Conservation (phyloP, 352 stramenopile genomes). For the Globisporangium cederbergense region DNA sequence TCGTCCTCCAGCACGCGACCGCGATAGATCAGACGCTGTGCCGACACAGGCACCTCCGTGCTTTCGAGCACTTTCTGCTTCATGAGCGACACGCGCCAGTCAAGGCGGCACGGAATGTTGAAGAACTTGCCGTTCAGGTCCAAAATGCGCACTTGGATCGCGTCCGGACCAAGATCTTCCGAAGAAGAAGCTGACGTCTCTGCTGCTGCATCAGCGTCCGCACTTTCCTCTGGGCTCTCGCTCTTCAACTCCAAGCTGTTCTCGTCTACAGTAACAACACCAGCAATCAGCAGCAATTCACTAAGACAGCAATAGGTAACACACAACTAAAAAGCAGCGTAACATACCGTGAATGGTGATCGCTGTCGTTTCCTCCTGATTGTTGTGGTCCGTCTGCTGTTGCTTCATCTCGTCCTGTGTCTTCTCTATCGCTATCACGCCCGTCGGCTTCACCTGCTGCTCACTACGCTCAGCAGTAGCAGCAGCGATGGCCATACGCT, state of each 20-base stretch:
- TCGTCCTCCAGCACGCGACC: slow-evolving; percentile 87
- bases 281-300: neutral
- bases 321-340: neutral
- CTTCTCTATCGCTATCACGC: neutral
- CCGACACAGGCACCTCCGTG: slow-evolving; percentile 60
- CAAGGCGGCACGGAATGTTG: slow-evolving; percentile 55
- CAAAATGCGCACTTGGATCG: slow-evolving; percentile 69
- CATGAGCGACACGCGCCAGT: slow-evolving; percentile 60
- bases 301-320: neutral
- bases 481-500: neutral
- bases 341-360: slow-evolving; percentile 9
- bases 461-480: too few species aligned
- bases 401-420: neutral
- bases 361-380: slow-evolving; percentile 4
- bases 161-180: slow-evolving; percentile 27
- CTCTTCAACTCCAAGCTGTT: slow-evolving; percentile 11
- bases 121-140: slow-evolving; percentile 88
- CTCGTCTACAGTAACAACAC: neutral
- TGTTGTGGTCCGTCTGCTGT: slow-evolving; percentile 1
- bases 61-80: slow-evolving; percentile 74
- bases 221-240: slow-evolving; percentile 9
- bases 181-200: slow-evolving; percentile 1
- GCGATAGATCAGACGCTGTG: slow-evolving; percentile 90
- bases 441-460: neutral
- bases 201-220: neutral